phyloP scores from a whole-genome alignment of 257 asterid species.

The Thymus quinquecostatus region DNA sequence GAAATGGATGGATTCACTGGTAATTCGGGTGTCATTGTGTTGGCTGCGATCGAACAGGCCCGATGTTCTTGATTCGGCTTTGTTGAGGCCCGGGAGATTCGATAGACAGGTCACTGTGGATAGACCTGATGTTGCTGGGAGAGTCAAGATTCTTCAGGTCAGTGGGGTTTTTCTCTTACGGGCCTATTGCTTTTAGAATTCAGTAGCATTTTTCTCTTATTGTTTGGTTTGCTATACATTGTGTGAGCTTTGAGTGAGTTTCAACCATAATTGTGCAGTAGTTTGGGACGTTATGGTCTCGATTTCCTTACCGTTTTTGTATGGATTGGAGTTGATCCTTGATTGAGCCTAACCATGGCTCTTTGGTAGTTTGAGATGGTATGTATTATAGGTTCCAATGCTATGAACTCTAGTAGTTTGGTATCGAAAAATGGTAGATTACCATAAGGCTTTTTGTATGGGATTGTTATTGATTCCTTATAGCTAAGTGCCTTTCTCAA shows the following conservation, averaged over 20 bases:
- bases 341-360: not conserved
- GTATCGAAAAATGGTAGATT: not conserved
- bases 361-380: not conserved
- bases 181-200: not conserved
- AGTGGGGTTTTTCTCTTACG: conserved; percentile 26
- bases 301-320: not conserved
- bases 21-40: conserved; percentile 86
- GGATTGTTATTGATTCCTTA: not conserved
- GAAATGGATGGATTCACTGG: conserved; percentile 99
- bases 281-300: not conserved
- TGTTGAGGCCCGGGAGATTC: conserved; percentile 96
- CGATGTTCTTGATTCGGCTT: conserved; percentile 94
- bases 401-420: not conserved
- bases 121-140: conserved; percentile 97
- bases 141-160: conserved; percentile 95
- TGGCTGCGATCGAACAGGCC: conserved; percentile 97
- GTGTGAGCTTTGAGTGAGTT: not conserved
- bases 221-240: not conserved
- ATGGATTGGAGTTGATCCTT: not conserved
- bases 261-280: not conserved
- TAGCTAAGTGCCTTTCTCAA: too few relatives aligned
- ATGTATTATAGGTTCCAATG: not conserved
- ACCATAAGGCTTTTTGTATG: not conserved
- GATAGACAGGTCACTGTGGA: conserved; percentile 96
- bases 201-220: not conserved